phyloP scores from a whole-genome alignment of 805 yeast genomes.

The Saturnispora quitensis region DNA sequence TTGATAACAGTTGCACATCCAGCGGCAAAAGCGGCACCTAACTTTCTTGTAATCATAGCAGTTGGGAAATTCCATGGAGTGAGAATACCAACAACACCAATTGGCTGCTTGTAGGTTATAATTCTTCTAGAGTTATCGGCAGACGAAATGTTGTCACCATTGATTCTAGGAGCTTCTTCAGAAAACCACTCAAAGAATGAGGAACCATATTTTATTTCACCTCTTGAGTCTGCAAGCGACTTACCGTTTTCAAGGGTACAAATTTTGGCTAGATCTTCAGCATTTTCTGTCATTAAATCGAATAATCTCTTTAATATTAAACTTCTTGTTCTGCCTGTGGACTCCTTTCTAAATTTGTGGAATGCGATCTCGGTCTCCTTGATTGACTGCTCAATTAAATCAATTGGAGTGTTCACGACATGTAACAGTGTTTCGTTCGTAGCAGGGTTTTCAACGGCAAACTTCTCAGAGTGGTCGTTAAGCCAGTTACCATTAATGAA shows the following conservation, averaged over 20 bases:
- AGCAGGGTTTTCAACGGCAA: constrained; percentile 52
- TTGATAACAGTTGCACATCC: constrained; percentile 57
- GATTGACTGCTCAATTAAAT: constrained; percentile 50
- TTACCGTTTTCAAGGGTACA: constrained; percentile 57
- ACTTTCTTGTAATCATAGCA: constrained; percentile 59
- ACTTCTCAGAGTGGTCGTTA: constrained; percentile 41
- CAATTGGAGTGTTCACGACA: constrained; percentile 42
- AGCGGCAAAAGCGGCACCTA: constrained; percentile 60
- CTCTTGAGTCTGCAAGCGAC: constrained; percentile 44
- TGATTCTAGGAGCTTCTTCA: constrained; percentile 65
- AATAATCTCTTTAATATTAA: constrained; percentile 40
- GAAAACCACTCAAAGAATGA: constrained; percentile 56
- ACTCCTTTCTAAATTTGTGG: constrained; percentile 35
- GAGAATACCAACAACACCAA: constrained; percentile 63
- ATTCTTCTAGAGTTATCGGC: constrained; percentile 46
- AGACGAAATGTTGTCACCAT: constrained; percentile 52
- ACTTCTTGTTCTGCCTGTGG: constrained; percentile 39
- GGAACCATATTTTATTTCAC: constrained; percentile 50
- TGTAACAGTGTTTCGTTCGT: constrained; percentile 43
- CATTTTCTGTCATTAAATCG: constrained; percentile 37
- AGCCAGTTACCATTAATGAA: constrained; percentile 77
- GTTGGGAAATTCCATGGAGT: constrained; percentile 70
- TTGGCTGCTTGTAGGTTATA: constrained; percentile 58
- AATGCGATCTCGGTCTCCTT: constrained; percentile 45
- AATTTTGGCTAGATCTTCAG: constrained; percentile 42